phyloP scores from a whole-genome alignment of 2,329 filamentous ascomycete species.

The Cladosporium sp. region DNA sequence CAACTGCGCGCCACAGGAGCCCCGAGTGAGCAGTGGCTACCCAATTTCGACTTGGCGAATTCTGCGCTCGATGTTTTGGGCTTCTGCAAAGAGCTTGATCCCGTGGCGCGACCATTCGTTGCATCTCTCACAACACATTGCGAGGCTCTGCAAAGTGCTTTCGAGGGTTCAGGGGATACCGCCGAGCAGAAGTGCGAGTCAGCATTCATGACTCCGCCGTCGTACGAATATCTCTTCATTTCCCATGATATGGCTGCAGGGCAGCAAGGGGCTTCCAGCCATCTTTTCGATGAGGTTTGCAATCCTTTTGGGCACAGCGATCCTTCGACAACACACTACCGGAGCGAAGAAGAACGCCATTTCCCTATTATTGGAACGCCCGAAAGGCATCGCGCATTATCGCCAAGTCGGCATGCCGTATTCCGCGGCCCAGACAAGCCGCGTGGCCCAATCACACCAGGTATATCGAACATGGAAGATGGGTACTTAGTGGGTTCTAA shows the following conservation, averaged over 20 bases:
- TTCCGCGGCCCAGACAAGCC: not conserved
- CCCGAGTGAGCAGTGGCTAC: not conserved
- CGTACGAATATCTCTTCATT: not conserved
- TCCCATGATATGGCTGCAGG: not conserved
- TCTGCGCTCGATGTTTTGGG: not conserved
- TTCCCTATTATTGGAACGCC: not conserved
- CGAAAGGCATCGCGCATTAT: not conserved
- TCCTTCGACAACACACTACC: not conserved
- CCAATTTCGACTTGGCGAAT: not conserved
- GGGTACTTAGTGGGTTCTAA: not conserved
- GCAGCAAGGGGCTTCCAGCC: not conserved
- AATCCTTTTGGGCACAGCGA: not conserved
- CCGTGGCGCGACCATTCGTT: not conserved
- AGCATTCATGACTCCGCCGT: not conserved
- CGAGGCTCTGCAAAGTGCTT: not conserved
- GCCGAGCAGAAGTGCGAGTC: not conserved
- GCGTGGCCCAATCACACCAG: not conserved
- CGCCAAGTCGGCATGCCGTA: no score
- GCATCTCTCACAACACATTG: not conserved
- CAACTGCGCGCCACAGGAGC: not conserved
- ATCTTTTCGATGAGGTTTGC: not conserved
- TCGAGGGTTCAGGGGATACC: not conserved
- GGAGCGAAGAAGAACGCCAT: no score
- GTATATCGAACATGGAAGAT: slow-evolving; percentile 3
- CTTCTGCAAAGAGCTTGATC: slow-evolving; percentile 1